Evolutionary conservation across 192 early-diverging fungal genomes (phyloP).

Genomic region (Coemansia sp.): DNA sequence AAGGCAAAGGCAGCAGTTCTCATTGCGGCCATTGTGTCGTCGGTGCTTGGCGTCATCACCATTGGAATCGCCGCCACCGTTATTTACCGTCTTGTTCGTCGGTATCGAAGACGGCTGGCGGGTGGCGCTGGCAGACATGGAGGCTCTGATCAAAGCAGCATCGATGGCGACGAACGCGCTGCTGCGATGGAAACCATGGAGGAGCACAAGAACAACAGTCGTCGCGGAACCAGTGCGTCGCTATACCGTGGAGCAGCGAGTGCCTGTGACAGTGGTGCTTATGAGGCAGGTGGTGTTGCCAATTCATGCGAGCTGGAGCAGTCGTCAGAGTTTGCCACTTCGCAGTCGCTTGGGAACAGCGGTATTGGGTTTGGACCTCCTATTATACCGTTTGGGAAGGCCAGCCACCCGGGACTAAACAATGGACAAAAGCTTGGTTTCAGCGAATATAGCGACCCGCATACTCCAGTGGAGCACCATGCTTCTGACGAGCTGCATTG

Average conservation of each 20-base stretch:
- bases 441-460: slow-evolving; percentile 6
- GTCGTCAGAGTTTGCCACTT: not conserved
- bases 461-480: slow-evolving; percentile 8
- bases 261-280: not conserved
- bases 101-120: slow-evolving; percentile 11
- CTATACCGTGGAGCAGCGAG: not conserved
- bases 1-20: slow-evolving; percentile 48
- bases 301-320: not conserved
- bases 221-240: not conserved
- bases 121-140: slow-evolving; percentile 2
- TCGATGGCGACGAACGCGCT: not conserved
- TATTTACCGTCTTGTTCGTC: slow-evolving; percentile 41
- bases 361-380: slow-evolving; percentile 3
- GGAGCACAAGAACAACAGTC: slow-evolving; percentile 6
- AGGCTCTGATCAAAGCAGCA: slow-evolving; percentile 8
- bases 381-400: not conserved
- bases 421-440: not conserved
- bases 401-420: not conserved
- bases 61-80: slow-evolving; percentile 51
- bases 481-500: not conserved
- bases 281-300: not conserved
- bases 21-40: slow-evolving; percentile 52
- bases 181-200: not conserved
- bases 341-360: slow-evolving; percentile 2
- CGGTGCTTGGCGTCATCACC: slow-evolving; percentile 46